Percentiles rank a stretch among this genome's conserved stretches.
These are phyloP conservation scores for Chaetomium sp. DNA, from an alignment of 2,329 filamentous ascomycete species.

Conservation along the genomic window DNA sequence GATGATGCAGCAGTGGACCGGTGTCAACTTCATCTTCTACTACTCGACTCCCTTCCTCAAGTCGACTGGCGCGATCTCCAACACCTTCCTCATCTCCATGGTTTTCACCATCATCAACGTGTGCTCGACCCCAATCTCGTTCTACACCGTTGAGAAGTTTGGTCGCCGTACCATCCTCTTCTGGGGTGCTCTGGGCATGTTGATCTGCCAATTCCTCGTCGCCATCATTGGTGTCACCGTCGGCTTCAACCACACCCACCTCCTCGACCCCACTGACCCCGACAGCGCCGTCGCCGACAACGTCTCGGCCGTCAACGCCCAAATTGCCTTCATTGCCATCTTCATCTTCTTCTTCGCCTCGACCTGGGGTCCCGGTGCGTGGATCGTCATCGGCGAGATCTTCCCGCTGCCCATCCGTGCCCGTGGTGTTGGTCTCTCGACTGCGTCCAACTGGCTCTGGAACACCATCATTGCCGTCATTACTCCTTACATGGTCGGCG, in stretches of 20 bases:
- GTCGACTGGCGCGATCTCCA: slow-evolving; percentile 65
- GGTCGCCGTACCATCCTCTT: slow-evolving; percentile 78
- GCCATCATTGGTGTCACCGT: slow-evolving; percentile 65
- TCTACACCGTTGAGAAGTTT: slow-evolving; percentile 76
- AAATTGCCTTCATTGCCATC: slow-evolving; percentile 84
- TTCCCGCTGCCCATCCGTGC: slow-evolving; percentile 86
- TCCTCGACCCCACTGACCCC: slow-evolving; percentile 34
- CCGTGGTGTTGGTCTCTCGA: slow-evolving; percentile 78
- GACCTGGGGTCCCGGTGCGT: slow-evolving; percentile 79
- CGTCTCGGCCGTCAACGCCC: slow-evolving; percentile 53
- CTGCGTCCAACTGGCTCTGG: slow-evolving; percentile 89
- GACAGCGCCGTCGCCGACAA: slow-evolving; percentile 42
- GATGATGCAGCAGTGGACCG: slow-evolving; percentile 79
- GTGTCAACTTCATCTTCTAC: slow-evolving; percentile 92
- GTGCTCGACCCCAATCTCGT: slow-evolving; percentile 75
- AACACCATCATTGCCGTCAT: slow-evolving; percentile 68
- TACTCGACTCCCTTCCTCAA: slow-evolving; percentile 81
- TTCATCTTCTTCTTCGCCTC: slow-evolving; percentile 91
- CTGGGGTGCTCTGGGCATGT: slow-evolving; percentile 73
- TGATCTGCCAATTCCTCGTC: slow-evolving; percentile 80
- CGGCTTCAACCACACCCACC: slow-evolving; percentile 45
- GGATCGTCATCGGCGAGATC: slow-evolving; percentile 82
- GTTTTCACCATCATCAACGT: slow-evolving; percentile 88
- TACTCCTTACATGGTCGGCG: slow-evolving; percentile 63
- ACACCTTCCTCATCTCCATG: slow-evolving; percentile 77